Percentiles rank a stretch among this genome's conserved stretches.
Evolutionary conservation across 148 eudicot species (phyloP).

Genomic region (Camellia granthamiana): DNA sequence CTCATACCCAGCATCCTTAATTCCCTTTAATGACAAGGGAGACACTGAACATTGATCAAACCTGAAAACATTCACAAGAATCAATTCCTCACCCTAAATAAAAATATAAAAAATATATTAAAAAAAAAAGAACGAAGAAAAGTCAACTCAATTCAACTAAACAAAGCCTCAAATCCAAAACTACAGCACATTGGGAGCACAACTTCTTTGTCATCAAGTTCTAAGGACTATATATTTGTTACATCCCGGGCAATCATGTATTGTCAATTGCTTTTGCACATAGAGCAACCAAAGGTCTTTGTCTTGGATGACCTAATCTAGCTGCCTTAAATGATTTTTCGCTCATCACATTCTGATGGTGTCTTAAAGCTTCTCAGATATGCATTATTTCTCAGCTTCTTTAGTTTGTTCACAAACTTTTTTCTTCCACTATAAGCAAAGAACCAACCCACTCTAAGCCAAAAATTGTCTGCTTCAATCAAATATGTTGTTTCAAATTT

Average conservation of each 20-base stretch:
- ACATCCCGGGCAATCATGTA: background rate
- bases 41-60: slow-evolving; percentile 92
- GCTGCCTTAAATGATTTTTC: background rate
- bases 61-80: slow-evolving; percentile 37
- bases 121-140: background rate
- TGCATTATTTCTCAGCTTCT: background rate
- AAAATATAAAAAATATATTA: background rate
- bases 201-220: background rate
- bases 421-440: background rate
- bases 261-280: background rate
- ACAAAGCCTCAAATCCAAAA: slow-evolving; percentile 3
- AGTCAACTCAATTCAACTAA: background rate
- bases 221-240: background rate
- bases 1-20: slow-evolving; percentile 89
- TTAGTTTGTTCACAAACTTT: background rate
- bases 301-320: background rate
- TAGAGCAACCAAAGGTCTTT: background rate
- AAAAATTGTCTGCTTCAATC: too few species aligned
- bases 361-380: too few species aligned
- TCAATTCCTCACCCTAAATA: background rate
- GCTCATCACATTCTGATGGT: too few species aligned
- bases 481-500: too few species aligned
- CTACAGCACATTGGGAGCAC: background rate
- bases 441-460: too few species aligned
- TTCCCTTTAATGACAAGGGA: slow-evolving; percentile 68